phyloP scores from a whole-genome alignment of 495 filamentous ascomycete genomes.

The Arthonia radiata region DNA sequence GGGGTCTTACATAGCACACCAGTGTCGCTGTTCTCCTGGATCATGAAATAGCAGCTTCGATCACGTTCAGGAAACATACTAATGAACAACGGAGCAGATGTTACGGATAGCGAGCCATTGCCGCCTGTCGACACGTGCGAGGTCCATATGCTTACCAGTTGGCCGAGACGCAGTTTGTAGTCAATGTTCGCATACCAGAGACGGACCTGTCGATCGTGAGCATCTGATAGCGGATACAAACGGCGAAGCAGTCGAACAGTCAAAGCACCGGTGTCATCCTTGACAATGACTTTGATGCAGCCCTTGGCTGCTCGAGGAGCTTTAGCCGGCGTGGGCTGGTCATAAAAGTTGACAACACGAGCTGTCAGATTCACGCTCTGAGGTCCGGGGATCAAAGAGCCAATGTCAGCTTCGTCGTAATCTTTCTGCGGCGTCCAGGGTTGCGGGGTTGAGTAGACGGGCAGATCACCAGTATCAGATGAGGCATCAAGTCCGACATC shows the following conservation, averaged over 20 bases:
- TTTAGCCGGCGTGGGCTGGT: slow-evolving; percentile 15
- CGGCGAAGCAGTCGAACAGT: too few relatives aligned
- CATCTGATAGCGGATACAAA: too few relatives aligned
- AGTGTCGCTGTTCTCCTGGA: slow-evolving; percentile 22
- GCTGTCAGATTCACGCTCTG: slow-evolving; percentile 26
- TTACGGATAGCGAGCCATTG: slow-evolving; percentile 9
- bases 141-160: slow-evolving; percentile 15
- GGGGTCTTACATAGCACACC: slow-evolving; percentile 20
- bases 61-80: slow-evolving; percentile 28
- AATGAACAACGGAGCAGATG: slow-evolving; percentile 14
- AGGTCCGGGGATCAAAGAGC: slow-evolving; percentile 25
- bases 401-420: slow-evolving; percentile 26
- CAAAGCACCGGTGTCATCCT: slow-evolving; percentile 31
- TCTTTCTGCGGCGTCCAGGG: slow-evolving; percentile 26
- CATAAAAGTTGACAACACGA: slow-evolving; percentile 31
- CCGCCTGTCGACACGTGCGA: slow-evolving; percentile 13
- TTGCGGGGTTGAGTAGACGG: background rate
- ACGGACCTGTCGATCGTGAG: slow-evolving; percentile 12
- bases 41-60: slow-evolving; percentile 22
- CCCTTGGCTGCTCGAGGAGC: slow-evolving; percentile 18
- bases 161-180: slow-evolving; percentile 13
- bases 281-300: slow-evolving; percentile 27
- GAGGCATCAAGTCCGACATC: slow-evolving; percentile 15
- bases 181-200: slow-evolving; percentile 13
- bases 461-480: slow-evolving; percentile 9